Conservation (phyloP, 2,329 filamentous ascomycete genomes). For the Penicillium sp. region DNA sequence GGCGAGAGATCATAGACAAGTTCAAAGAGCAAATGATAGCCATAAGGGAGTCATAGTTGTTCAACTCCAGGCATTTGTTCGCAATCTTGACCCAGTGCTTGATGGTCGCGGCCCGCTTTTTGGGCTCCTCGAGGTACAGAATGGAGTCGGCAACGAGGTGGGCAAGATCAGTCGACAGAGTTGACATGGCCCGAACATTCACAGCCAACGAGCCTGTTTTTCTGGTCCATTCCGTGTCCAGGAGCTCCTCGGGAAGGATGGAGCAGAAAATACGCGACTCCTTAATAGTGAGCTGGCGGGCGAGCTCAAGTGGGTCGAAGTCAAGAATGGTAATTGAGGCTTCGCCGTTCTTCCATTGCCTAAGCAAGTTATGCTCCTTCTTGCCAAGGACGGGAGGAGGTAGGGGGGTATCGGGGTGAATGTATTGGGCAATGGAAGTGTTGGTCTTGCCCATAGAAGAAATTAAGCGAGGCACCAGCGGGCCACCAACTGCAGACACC, state of each 20-base stretch:
- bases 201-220: conserved; percentile 73
- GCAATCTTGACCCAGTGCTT: conserved; percentile 99
- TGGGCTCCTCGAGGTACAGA: conserved; percentile 79
- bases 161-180: conserved; percentile 84
- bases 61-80: conserved; percentile 77
- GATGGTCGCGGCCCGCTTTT: conserved; percentile 84
- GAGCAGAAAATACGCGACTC: conserved; percentile 88
- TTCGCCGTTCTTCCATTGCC: conserved; percentile 71
- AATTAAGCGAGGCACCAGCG: conserved; percentile 75
- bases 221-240: conserved; percentile 93
- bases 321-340: conserved; percentile 73
- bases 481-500: conserved; percentile 68
- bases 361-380: conserved; percentile 70
- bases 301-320: conserved; percentile 86
- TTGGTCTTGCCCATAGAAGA: conserved; percentile 87
- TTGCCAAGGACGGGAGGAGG: conserved; percentile 70
- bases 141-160: conserved; percentile 93
- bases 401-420: conserved; percentile 67
- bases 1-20: conserved; percentile 81
- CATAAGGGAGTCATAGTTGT: conserved; percentile 97
- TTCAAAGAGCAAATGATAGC: conserved; percentile 93
- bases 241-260: conserved; percentile 86
- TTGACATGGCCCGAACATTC: conserved; percentile 92
- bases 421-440: conserved; percentile 67
- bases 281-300: conserved; percentile 87